A percentile compares a stretch with the other conserved stretches of the same genome.
Conservation (phyloP, 164 flowering plant species). For the Vitis labrusca region DNA sequence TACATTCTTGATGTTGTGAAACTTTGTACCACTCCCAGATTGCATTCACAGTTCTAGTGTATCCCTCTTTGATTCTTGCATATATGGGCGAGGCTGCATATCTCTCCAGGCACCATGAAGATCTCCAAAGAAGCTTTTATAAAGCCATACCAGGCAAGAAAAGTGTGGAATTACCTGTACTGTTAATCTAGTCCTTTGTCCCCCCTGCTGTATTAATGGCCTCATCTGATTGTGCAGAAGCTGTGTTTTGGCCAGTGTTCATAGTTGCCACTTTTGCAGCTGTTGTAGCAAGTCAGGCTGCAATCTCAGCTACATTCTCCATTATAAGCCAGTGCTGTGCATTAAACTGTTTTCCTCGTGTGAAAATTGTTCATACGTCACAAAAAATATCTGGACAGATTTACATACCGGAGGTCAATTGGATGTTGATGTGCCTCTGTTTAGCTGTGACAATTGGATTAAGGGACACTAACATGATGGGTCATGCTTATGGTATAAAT, state of each 20-base stretch:
- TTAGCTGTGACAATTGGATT: constrained; percentile 65
- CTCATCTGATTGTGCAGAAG: constrained; percentile 37
- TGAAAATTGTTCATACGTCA: constrained; percentile 71
- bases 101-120: constrained; percentile 61
- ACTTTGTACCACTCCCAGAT: constrained; percentile 30
- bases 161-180: background rate
- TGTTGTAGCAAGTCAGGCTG: constrained; percentile 75
- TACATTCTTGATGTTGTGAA: background rate
- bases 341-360: constrained; percentile 69
- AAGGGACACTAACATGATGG: constrained; percentile 63
- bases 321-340: constrained; percentile 68
- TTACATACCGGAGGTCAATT: constrained; percentile 72
- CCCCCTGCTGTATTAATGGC: constrained; percentile 2
- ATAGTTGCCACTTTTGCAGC: constrained; percentile 67
- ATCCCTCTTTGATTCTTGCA: constrained; percentile 67
- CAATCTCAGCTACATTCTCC: constrained; percentile 75
- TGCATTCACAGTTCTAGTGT: constrained; percentile 65
- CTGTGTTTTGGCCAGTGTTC: constrained; percentile 75
- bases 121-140: constrained; percentile 62
- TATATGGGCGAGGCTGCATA: constrained; percentile 74
- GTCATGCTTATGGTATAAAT: constrained; percentile 66
- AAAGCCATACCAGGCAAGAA: constrained; percentile 68
- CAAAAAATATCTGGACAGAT: constrained; percentile 62
- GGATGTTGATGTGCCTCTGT: constrained; percentile 69
- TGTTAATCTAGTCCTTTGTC: background rate